These are phyloP conservation scores for Polyporus arcularius DNA, from an alignment of 768 basidiomycete genomes.

Conservation along the genomic window DNA sequence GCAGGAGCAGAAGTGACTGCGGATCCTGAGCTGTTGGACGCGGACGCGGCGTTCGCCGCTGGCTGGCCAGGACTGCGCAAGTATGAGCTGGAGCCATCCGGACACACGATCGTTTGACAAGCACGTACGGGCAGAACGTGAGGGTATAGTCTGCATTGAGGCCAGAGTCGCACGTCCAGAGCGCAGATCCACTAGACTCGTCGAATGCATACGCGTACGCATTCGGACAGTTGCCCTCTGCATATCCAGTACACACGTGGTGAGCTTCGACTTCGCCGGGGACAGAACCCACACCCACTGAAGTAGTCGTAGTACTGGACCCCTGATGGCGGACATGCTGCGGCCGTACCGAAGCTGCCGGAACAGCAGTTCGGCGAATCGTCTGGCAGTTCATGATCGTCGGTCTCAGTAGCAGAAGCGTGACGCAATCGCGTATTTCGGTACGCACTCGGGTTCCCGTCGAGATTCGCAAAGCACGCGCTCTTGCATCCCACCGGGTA, in stretches of 20 bases:
- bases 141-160: slow-evolving; percentile 29
- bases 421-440: neutral
- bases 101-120: neutral
- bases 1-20: neutral
- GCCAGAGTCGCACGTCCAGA: slow-evolving; percentile 50
- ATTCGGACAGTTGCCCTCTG: slow-evolving; percentile 27
- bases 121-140: slow-evolving; percentile 31
- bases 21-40: neutral
- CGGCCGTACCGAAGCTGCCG: slow-evolving; percentile 31
- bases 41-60: neutral
- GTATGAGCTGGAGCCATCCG: neutral
- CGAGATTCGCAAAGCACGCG: slow-evolving; percentile 34
- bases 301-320: slow-evolving; percentile 30
- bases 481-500: slow-evolving; percentile 35
- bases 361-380: slow-evolving; percentile 37
- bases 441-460: slow-evolving; percentile 27
- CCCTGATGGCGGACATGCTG: slow-evolving; percentile 33
- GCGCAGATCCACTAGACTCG: slow-evolving; percentile 42
- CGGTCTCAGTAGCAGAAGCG: neutral
- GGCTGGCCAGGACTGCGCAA: neutral
- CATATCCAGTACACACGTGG: neutral
- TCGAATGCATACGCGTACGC: slow-evolving; percentile 28
- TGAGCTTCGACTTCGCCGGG: no score
- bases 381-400: slow-evolving; percentile 9
- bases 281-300: slow-evolving; percentile 17